Evolutionary conservation across 306 rosid species (phyloP).

Genomic region (Citrullus amarus): DNA sequence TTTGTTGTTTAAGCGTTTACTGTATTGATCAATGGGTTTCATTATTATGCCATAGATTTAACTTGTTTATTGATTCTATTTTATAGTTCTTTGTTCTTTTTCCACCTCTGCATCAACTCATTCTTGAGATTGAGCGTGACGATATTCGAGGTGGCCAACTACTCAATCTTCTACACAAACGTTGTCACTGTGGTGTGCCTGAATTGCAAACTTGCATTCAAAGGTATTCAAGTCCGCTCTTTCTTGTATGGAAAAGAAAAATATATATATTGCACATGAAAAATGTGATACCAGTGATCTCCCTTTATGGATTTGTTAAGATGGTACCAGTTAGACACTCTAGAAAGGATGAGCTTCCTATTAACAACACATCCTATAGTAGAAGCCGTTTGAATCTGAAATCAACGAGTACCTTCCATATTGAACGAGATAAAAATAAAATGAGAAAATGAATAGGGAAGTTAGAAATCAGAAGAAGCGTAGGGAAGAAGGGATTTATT

Average conservation of each 20-base stretch:
- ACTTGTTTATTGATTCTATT: background rate
- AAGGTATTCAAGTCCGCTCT: conserved; percentile 37
- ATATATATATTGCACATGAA: background rate
- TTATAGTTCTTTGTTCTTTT: conserved; percentile 70
- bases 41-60: background rate
- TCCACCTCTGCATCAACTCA: conserved; percentile 73
- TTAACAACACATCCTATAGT: background rate
- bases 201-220: conserved; percentile 92
- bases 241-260: background rate
- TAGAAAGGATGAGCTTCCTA: background rate
- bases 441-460: background rate
- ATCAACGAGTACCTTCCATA: background rate
- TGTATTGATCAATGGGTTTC: background rate
- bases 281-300: background rate
- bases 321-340: background rate
- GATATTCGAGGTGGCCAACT: conserved; percentile 85
- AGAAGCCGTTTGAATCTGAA: background rate
- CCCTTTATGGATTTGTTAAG: background rate
- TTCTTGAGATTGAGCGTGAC: conserved; percentile 75
- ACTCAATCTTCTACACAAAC: conserved; percentile 71
- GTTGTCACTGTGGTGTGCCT: conserved; percentile 96
- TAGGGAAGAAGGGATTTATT: background rate
- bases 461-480: background rate
- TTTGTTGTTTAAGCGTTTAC: background rate
- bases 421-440: background rate